A percentile compares a stretch with the other conserved stretches of the same genome.
These are phyloP conservation scores for Musa itinerans DNA, from an alignment of 176 grass and related monocot genomes.

Conservation along the genomic window DNA sequence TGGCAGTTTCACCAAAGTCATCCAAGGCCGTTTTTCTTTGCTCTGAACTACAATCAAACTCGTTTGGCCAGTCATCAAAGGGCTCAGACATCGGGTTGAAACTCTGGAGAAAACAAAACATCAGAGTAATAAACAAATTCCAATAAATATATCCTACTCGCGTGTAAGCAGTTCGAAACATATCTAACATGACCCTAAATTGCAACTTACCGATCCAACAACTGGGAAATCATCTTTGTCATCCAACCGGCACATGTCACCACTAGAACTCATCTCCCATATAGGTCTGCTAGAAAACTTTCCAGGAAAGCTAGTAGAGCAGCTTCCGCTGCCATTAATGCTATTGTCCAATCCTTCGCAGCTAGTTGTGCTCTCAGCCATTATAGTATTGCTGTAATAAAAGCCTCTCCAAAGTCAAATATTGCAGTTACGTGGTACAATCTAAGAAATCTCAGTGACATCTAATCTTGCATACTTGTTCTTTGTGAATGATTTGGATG, in stretches of 20 bases:
- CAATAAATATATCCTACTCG: not conserved
- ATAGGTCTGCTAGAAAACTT: conserved; percentile 41
- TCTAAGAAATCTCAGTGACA: not conserved
- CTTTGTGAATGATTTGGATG: conserved; percentile 28
- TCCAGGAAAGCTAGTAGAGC: conserved; percentile 38
- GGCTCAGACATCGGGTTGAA: conserved; percentile 85
- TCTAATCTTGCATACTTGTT: conserved; percentile 36
- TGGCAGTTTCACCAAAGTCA: conserved; percentile 39
- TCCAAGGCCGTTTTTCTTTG: conserved; percentile 29
- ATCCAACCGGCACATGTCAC: conserved; percentile 67
- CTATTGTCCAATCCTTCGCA: conserved; percentile 18
- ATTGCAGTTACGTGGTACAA: not conserved
- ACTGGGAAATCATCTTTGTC: conserved; percentile 46
- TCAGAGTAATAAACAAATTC: conserved; percentile 7
- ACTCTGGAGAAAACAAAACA: conserved; percentile 38
- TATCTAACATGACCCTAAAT: not conserved
- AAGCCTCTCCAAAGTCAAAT: not conserved
- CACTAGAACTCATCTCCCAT: conserved; percentile 49
- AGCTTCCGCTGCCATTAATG: conserved; percentile 27
- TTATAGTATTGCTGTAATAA: not conserved
- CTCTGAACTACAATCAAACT: conserved; percentile 44
- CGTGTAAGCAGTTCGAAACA: not conserved
- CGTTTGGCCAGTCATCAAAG: conserved; percentile 67
- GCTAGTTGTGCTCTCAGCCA: not conserved
- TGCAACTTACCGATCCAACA: conserved; percentile 58